Percentiles rank a stretch among this genome's conserved stretches.
Conservation (phyloP, 139 green algal species). For the Eudorina sp. region DNA sequence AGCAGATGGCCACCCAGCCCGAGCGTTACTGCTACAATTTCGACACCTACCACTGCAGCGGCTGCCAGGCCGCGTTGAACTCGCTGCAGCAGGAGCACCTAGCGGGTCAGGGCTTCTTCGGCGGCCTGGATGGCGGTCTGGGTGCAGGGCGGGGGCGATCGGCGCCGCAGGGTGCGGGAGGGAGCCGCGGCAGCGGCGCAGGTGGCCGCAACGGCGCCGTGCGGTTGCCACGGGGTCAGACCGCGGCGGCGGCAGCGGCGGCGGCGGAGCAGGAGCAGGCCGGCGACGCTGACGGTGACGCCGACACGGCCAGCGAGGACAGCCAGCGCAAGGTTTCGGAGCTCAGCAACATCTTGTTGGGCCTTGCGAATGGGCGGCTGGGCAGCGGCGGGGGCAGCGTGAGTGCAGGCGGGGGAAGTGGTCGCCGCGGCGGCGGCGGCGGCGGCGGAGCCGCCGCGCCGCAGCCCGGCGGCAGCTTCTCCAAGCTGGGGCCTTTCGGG, state of each 20-base stretch:
- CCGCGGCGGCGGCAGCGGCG: not conserved
- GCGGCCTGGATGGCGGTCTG: too few species aligned
- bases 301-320: conserved; percentile 36
- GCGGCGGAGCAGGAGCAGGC: not conserved
- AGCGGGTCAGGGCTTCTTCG: not conserved
- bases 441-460: not conserved
- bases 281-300: not conserved
- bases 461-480: not conserved
- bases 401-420: not conserved
- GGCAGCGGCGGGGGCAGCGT: not conserved
- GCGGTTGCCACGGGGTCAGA: not conserved
- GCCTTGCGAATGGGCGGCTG: conserved; percentile 22
- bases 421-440: not conserved
- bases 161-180: too few species aligned
- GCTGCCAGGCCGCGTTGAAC: conserved; percentile 18
- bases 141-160: too few species aligned
- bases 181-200: too few species aligned
- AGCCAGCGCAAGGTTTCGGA: conserved; percentile 42
- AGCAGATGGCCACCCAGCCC: conserved; percentile 25
- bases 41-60: conserved; percentile 46
- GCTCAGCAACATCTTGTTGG: conserved; percentile 26
- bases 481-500: conserved; percentile 11
- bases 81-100: not conserved
- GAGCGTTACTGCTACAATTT: conserved; percentile 47
- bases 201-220: not conserved